These are phyloP conservation scores for Ophiosphaerella herpotricha DNA, from an alignment of 2,329 filamentous ascomycete genomes.

Conservation along the genomic window DNA sequence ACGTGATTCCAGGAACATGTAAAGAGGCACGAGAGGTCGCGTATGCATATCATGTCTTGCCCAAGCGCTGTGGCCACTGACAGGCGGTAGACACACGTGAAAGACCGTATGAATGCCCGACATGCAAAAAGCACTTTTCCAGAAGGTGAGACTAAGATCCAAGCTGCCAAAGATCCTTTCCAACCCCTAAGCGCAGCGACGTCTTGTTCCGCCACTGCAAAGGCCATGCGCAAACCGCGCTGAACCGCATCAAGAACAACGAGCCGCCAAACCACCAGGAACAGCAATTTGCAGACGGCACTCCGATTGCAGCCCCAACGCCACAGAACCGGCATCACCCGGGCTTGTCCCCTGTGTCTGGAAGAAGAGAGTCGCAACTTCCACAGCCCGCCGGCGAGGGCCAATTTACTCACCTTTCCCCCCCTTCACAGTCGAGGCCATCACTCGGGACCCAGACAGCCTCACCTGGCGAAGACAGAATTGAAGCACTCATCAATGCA, in stretches of 20 bases:
- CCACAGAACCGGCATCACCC: slow-evolving; percentile 30
- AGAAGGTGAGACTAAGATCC: slow-evolving; percentile 50
- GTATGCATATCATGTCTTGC: slow-evolving; percentile 43
- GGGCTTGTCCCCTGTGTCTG: slow-evolving; percentile 31
- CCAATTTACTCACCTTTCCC: slow-evolving; percentile 21
- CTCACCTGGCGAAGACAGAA: slow-evolving; percentile 39
- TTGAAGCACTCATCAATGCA: slow-evolving; percentile 46
- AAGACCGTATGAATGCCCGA: slow-evolving; percentile 58
- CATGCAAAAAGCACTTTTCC: slow-evolving; percentile 60
- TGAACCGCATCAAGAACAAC: slow-evolving; percentile 42
- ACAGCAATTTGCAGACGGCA: slow-evolving; percentile 26
- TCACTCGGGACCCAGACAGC: slow-evolving; percentile 20
- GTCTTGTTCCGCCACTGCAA: slow-evolving; percentile 58
- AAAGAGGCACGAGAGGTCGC: slow-evolving; percentile 60
- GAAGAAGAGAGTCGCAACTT: slow-evolving; percentile 30
- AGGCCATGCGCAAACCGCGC: slow-evolving; percentile 52
- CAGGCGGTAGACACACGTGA: slow-evolving; percentile 56
- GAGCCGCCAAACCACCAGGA: slow-evolving; percentile 33
- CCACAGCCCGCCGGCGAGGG: slow-evolving; percentile 25
- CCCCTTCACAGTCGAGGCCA: slow-evolving; percentile 16
- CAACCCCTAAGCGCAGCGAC: slow-evolving; percentile 46
- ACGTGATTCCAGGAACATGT: slow-evolving; percentile 50
- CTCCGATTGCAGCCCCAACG: slow-evolving; percentile 22
- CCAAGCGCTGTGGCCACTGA: slow-evolving; percentile 21
- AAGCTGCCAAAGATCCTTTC: slow-evolving; percentile 16